Base-by-base conservation (phyloP, 208 protist genomes). In the Herpetomonas tarakana region DNA sequence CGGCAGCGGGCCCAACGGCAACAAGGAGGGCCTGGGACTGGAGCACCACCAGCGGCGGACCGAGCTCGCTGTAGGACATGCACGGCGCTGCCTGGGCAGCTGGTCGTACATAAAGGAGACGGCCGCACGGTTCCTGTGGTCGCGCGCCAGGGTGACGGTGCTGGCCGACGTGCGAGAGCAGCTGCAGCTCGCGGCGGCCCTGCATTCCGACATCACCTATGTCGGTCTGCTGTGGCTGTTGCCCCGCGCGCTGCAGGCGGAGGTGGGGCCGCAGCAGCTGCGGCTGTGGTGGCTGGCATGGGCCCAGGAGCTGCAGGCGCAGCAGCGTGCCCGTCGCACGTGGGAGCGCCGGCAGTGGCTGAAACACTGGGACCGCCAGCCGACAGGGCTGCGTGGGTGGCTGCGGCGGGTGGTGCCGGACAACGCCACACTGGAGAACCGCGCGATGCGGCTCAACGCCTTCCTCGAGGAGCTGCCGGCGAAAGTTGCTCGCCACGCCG, bases 281-380 rank as follows among this genome's bases (percentile, higher is more conserved):
- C 68, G 69, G 16, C 66, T 60, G 27, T 68, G 64, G 57, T 81
- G 74, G 74, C 69, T 60, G 39, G 30, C 61, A 44, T 81, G 74
- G 38, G 69, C 69, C 24, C 61, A 71, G 28, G 30, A 30, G 27
- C 58, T 68, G 18, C 31, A 29, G 44, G 47, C 47, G 6, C 55
- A 56, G 44, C 57, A 72, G 50, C 46, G 47, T 22, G 24, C 26
- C 19, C 54, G 74, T 49, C 28, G 58, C 59, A 52, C 46, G 49
- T 71, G 65, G 65, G 26, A 66, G 44, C 19, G 64, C 22, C 38
- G 55, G 58, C 68, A 65, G 62, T 71, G 70, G 61, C 65, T 52
- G 0, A 60, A 50, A 24, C 59, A 81, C 62, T 81, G 70, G 68
- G 65, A 76, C 21, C 52, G 21, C 38, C 62, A 74, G 54, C 58